These are phyloP conservation scores for Flaveria linearis DNA, from an alignment of 129 eudicot genomes.

Conservation along the genomic window DNA sequence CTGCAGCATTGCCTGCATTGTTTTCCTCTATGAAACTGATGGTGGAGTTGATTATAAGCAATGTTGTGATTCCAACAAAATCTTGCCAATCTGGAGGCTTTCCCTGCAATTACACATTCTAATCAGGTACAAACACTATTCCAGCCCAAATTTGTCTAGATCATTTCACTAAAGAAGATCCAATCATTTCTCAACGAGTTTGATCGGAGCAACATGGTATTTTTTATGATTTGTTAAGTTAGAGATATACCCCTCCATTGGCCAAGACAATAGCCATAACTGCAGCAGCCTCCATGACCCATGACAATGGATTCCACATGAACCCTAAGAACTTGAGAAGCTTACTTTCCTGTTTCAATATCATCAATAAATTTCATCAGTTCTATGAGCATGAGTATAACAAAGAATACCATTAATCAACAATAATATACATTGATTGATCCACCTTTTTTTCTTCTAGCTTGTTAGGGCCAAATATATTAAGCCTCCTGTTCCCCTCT, in stretches of 20 bases:
- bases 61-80: slow-evolving; percentile 64
- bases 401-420: background rate
- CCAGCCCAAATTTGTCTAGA: background rate
- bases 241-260: slow-evolving; percentile 65
- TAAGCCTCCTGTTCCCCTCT: slow-evolving; percentile 65
- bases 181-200: background rate
- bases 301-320: slow-evolving; percentile 95
- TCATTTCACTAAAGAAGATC: background rate
- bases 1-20: slow-evolving; percentile 94
- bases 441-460: slow-evolving; percentile 81
- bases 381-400: background rate
- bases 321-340: slow-evolving; percentile 74
- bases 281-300: slow-evolving; percentile 95
- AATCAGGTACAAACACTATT: background rate
- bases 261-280: slow-evolving; percentile 88
- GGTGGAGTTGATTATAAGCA: slow-evolving; percentile 82
- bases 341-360: slow-evolving; percentile 58
- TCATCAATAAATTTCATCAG: slow-evolving; percentile 32
- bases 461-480: slow-evolving; percentile 73
- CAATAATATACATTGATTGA: background rate
- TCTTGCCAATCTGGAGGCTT: slow-evolving; percentile 98
- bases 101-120: slow-evolving; percentile 48
- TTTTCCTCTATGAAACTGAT: slow-evolving; percentile 86
- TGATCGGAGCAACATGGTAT: too few relatives aligned
- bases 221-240: background rate